Conservation (phyloP, 768 basidiomycete genomes). For the Lepiota venenata region DNA sequence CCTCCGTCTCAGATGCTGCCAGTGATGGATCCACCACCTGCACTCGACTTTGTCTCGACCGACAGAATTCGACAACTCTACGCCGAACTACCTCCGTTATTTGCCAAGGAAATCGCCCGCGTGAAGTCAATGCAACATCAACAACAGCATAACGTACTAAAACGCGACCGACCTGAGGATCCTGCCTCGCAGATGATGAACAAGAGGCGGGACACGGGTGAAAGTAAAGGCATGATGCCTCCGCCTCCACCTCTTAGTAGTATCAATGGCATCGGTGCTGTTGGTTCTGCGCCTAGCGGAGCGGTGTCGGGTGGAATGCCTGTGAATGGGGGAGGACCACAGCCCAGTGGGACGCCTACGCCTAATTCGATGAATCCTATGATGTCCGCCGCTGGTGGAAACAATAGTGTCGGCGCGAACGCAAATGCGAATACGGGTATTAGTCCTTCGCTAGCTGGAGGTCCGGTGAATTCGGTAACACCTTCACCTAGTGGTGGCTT, state of each 20-base stretch:
- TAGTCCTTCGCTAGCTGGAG: background rate
- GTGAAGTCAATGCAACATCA: conserved; percentile 10
- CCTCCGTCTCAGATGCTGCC: conserved; percentile 3
- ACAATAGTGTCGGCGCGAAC: background rate
- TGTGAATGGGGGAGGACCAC: conserved; percentile 7
- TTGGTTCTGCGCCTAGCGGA: conserved; percentile 13
- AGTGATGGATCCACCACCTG: conserved; percentile 45
- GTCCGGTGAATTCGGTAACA: conserved; percentile 13
- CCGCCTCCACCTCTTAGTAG: conserved; percentile 27
- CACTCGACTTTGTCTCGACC: conserved; percentile 48
- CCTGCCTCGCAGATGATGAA: conserved; percentile 29
- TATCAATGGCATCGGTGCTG: conserved; percentile 26
- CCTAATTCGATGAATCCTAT: conserved; percentile 21
- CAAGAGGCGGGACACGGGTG: conserved; percentile 72
- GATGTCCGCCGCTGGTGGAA: background rate
- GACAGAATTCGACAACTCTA: conserved; percentile 69
- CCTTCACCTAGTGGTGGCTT: conserved; percentile 17
- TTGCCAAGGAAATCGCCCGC: conserved; percentile 58
- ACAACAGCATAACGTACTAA: conserved; percentile 29
- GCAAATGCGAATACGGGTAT: background rate
- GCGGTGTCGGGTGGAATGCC: conserved; percentile 14
- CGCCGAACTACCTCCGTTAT: conserved; percentile 52
- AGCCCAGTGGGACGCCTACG: conserved; percentile 1
- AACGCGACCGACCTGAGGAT: conserved; percentile 63
- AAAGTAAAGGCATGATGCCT: conserved; percentile 48